Evolutionary conservation across 164 flowering plant genomes (phyloP).

Genomic region (Stephania japonica): DNA sequence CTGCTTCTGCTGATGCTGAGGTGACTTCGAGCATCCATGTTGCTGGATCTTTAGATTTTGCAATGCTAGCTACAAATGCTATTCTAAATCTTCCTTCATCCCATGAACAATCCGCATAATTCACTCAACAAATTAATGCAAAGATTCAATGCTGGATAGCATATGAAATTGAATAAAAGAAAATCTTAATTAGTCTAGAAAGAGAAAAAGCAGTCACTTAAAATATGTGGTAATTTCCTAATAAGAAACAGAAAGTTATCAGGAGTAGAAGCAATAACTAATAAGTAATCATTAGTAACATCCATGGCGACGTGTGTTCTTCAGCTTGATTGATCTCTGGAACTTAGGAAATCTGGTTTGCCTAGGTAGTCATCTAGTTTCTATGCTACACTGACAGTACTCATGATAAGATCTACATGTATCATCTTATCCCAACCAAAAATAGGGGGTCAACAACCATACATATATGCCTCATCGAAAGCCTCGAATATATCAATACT

Average conservation of each 20-base stretch:
- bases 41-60: slow-evolving; percentile 26
- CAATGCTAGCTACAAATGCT: too few relatives aligned
- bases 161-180: background rate
- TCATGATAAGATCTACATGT: too few relatives aligned
- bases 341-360: too few relatives aligned
- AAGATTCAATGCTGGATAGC: too few relatives aligned
- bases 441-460: background rate
- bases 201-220: background rate
- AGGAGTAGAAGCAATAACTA: background rate
- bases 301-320: too few relatives aligned
- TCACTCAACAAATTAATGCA: too few relatives aligned
- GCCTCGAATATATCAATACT: slow-evolving; percentile 37
- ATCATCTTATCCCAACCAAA: background rate
- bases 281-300: background rate
- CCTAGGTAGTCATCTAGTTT: too few relatives aligned
- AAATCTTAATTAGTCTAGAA: background rate
- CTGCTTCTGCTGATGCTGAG: slow-evolving; percentile 32
- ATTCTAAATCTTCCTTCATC: too few relatives aligned
- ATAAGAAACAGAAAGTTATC: background rate
- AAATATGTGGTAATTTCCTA: background rate
- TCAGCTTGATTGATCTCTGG: too few relatives aligned
- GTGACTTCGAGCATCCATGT: slow-evolving; percentile 56
- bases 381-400: too few relatives aligned
- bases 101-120: too few relatives aligned
- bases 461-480: slow-evolving; percentile 37